Evolutionary conservation across 2,329 filamentous ascomycete genomes (phyloP).

Genomic region (Fusarium dimerum): DNA sequence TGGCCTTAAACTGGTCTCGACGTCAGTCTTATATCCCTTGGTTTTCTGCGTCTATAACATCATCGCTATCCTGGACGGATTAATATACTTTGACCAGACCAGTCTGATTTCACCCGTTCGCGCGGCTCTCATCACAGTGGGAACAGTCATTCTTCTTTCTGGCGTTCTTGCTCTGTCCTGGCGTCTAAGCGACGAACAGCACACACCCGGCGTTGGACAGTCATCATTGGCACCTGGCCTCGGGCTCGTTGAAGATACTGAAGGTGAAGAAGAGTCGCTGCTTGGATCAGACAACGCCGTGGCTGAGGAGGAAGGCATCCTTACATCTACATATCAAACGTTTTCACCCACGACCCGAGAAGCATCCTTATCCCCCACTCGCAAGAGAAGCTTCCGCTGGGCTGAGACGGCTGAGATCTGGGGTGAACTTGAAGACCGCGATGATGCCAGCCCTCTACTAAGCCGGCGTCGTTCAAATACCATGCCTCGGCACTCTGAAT

Average conservation of each 20-base stretch:
- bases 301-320: constrained; percentile 42
- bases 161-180: constrained; percentile 92
- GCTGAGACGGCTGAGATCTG: constrained; percentile 79
- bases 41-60: constrained; percentile 99
- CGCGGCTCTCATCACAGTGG: constrained; percentile 80
- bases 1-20: constrained; percentile 91
- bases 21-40: constrained; percentile 91
- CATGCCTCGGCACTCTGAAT: constrained; percentile 44
- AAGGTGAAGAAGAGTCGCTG: constrained; percentile 60
- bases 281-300: constrained; percentile 48
- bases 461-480: constrained; percentile 51
- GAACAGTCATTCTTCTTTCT: constrained; percentile 80
- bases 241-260: constrained; percentile 72
- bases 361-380: constrained; percentile 41
- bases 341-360: constrained; percentile 44
- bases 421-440: constrained; percentile 81
- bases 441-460: constrained; percentile 43
- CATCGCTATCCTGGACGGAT: constrained; percentile 92
- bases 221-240: constrained; percentile 80
- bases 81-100: constrained; percentile 95
- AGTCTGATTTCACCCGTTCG: constrained; percentile 74
- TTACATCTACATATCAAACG: constrained; percentile 46
- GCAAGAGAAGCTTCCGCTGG: constrained; percentile 55
- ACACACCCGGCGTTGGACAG: constrained; percentile 59
- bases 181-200: constrained; percentile 81